phyloP scores from a whole-genome alignment of 2,329 filamentous ascomycete species.

The Fusarium guadeloupense region DNA sequence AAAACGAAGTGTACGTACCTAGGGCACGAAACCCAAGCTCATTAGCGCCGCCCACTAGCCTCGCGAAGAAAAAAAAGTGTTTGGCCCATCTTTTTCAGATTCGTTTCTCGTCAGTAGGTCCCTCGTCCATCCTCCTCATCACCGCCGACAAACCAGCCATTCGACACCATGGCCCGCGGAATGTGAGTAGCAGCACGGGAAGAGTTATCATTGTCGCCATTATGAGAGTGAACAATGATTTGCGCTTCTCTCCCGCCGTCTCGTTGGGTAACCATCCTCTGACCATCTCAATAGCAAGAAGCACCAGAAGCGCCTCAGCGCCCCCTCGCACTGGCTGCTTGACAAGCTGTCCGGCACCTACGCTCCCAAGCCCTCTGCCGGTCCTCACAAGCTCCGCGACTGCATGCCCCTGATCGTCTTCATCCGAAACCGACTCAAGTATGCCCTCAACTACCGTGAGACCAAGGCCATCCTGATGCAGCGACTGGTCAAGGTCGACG shows the following conservation, averaged over 20 bases:
- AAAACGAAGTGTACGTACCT: conserved; percentile 22
- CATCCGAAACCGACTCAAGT: conserved; percentile 97
- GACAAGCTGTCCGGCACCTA: conserved; percentile 98
- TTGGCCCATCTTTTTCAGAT: conserved; percentile 44
- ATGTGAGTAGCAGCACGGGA: conserved; percentile 57
- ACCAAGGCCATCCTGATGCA: conserved; percentile 98
- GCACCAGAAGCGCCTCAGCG: conserved; percentile 99
- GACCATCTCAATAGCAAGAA: conserved; percentile 76
- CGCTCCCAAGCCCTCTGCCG: conserved; percentile 74
- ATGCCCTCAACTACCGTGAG: conserved; percentile 98
- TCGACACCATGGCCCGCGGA: conserved; percentile 71
- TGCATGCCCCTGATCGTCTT: conserved; percentile 99
- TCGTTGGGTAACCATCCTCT: conserved; percentile 34
- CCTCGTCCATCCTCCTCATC: conserved; percentile 48
- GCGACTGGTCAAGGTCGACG: conserved; percentile 99
- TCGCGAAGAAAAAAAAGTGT: conserved; percentile 44
- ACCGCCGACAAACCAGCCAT: conserved; percentile 51
- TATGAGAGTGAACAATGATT: conserved; percentile 12
- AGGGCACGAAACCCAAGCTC: conserved; percentile 49
- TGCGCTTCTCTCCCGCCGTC: conserved; percentile 2
- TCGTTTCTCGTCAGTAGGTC: conserved; percentile 35
- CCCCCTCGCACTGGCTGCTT: conserved; percentile 99
- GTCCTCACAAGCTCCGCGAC: conserved; percentile 99
- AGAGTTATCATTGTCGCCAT: conserved; percentile 5
- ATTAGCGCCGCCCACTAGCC: conserved; percentile 22